Conservation (phyloP, 768 basidiomycete species). For the Boletus tylopilopsis region DNA sequence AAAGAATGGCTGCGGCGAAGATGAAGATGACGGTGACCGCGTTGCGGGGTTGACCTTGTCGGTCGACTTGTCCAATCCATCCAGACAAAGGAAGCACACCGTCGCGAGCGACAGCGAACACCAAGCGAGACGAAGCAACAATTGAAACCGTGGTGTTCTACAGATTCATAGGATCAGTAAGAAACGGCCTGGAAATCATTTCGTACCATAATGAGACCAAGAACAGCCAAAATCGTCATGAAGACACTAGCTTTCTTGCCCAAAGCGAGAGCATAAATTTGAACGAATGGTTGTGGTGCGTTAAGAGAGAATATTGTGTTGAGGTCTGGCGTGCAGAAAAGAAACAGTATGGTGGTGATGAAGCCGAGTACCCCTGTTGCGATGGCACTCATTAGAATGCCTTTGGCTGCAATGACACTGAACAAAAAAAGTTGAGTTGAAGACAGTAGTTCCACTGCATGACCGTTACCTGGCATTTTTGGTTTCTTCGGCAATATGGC, state of each 20-base stretch:
- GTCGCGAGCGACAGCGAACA: constrained; percentile 93
- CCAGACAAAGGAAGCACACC: constrained; percentile 80
- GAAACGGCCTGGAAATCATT: neutral
- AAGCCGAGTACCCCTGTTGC: constrained; percentile 82
- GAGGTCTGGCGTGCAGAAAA: constrained; percentile 82
- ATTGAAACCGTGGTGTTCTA: constrained; percentile 86
- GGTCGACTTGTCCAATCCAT: constrained; percentile 79
- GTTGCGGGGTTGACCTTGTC: constrained; percentile 70
- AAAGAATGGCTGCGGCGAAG: constrained; percentile 72
- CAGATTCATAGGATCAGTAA: neutral
- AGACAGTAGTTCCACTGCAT: neutral
- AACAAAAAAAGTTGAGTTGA: constrained; percentile 3
- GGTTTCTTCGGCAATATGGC: constrained; percentile 87
- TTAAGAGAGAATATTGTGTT: constrained; percentile 68
- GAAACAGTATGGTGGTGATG: constrained; percentile 70
- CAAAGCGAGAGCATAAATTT: constrained; percentile 78
- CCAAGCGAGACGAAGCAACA: constrained; percentile 82
- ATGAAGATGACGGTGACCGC: constrained; percentile 86
- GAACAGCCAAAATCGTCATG: constrained; percentile 80
- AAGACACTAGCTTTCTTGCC: constrained; percentile 78
- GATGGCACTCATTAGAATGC: constrained; percentile 73
- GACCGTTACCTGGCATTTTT: constrained; percentile 62
- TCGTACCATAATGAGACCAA: constrained; percentile 82
- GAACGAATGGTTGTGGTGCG: constrained; percentile 91
- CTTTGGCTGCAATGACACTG: constrained; percentile 76